phyloP scores from a whole-genome alignment of 306 rosid species.

The Castanea mollissima region DNA sequence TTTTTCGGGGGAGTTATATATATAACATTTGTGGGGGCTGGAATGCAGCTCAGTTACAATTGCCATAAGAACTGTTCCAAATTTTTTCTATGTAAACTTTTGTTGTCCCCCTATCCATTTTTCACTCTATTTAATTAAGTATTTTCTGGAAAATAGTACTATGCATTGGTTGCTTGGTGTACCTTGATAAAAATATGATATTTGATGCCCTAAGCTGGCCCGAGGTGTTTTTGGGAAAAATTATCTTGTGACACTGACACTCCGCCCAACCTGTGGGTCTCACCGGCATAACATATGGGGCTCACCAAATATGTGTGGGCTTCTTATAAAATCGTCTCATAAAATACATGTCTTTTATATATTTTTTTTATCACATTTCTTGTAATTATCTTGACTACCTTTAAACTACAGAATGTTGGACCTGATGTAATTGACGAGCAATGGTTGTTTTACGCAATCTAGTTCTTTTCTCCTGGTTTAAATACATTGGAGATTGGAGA shows the following conservation, averaged over 20 bases:
- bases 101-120: conserved; percentile 18
- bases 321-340: too few species aligned
- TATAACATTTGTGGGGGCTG: too few species aligned
- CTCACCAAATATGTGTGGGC: too few species aligned
- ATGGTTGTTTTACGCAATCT: neutral
- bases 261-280: too few species aligned
- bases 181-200: neutral
- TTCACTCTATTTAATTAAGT: neutral
- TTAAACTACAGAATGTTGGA: neutral
- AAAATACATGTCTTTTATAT: too few species aligned
- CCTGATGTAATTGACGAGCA: neutral
- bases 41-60: too few species aligned
- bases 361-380: neutral
- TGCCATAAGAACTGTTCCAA: too few species aligned
- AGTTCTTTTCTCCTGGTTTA: too few species aligned
- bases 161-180: neutral
- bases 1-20: neutral
- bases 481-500: too few species aligned
- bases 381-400: neutral
- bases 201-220: conserved; percentile 4
- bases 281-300: too few species aligned
- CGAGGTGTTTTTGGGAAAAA: neutral
- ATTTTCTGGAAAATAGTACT: too few species aligned
- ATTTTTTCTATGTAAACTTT: conserved; percentile 22
- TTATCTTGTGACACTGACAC: too few species aligned